Conservation (phyloP, 2,329 filamentous ascomycete genomes). For the Teratosphaeria gauchensis region DNA sequence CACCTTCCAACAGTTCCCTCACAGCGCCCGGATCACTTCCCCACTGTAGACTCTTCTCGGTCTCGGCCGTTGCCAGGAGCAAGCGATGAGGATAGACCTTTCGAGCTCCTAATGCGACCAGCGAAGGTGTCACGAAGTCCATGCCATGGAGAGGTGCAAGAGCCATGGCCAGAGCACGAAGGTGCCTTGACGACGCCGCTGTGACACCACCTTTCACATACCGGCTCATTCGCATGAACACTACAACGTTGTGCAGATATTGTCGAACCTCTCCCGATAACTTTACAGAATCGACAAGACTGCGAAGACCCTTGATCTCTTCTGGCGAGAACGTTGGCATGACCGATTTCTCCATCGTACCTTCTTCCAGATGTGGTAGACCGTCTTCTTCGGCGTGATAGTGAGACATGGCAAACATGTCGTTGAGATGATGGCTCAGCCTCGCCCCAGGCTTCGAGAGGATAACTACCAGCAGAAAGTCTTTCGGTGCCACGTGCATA, state of each 20-base stretch:
- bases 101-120: conserved; percentile 69
- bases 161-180: conserved; percentile 46
- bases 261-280: conserved; percentile 68
- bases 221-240: conserved; percentile 80
- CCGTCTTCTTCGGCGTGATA: conserved; percentile 66
- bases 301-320: conserved; percentile 50
- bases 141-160: conserved; percentile 75
- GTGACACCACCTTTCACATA: conserved; percentile 72
- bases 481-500: conserved; percentile 63
- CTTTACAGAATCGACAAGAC: conserved; percentile 48
- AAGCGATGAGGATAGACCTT: conserved; percentile 88
- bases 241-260: conserved; percentile 79
- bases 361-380: conserved; percentile 61
- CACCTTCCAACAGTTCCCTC: conserved; percentile 51
- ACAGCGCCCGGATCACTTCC: conserved; percentile 70
- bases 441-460: conserved; percentile 26
- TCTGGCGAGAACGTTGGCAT: conserved; percentile 10
- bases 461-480: conserved; percentile 74
- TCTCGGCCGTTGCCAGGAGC: conserved; percentile 54
- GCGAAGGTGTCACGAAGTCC: conserved; percentile 71
- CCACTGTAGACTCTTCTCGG: conserved; percentile 87
- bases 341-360: conserved; percentile 27
- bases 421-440: conserved; percentile 48
- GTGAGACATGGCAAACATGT: conserved; percentile 81
- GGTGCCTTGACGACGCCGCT: conserved; percentile 67